Conservation (phyloP, 345 rosid species). For the Geranium rotundifolium region DNA sequence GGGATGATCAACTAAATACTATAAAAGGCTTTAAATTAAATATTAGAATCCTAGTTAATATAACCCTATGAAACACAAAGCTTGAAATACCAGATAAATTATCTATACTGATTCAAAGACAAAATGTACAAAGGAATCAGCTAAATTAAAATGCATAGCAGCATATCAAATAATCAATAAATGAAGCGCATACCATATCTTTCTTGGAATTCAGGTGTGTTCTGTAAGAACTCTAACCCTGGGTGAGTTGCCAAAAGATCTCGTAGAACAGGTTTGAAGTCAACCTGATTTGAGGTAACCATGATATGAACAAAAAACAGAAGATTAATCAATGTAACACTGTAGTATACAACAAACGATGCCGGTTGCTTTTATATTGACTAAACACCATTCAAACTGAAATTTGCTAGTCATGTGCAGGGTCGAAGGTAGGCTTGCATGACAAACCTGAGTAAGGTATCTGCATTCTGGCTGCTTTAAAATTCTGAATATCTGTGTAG, state of each 20-base stretch:
- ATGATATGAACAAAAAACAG: background rate
- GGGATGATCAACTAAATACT: no score
- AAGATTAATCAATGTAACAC: no score
- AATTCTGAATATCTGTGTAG: constrained; percentile 63
- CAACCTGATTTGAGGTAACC: constrained; percentile 43
- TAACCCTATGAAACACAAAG: no score
- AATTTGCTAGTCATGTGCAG: background rate
- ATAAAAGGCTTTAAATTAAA: no score
- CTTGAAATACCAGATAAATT: no score
- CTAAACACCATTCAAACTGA: background rate
- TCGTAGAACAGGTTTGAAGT: constrained; percentile 72
- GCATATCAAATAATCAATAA: background rate
- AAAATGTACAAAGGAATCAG: no score
- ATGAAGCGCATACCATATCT: constrained; percentile 57
- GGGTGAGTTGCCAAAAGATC: constrained; percentile 79
- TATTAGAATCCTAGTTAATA: no score
- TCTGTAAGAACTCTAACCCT: constrained; percentile 66
- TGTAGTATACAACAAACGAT: no score
- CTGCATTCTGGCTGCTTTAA: constrained; percentile 63
- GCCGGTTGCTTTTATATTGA: background rate
- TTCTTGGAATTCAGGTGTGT: constrained; percentile 81
- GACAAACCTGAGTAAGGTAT: constrained; percentile 55
- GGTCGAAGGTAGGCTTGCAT: background rate
- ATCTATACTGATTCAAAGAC: no score
- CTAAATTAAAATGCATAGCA: background rate